These are phyloP conservation scores for Naganishia cerealis DNA, from an alignment of 1,284 basidiomycete species.

Conservation along the genomic window DNA sequence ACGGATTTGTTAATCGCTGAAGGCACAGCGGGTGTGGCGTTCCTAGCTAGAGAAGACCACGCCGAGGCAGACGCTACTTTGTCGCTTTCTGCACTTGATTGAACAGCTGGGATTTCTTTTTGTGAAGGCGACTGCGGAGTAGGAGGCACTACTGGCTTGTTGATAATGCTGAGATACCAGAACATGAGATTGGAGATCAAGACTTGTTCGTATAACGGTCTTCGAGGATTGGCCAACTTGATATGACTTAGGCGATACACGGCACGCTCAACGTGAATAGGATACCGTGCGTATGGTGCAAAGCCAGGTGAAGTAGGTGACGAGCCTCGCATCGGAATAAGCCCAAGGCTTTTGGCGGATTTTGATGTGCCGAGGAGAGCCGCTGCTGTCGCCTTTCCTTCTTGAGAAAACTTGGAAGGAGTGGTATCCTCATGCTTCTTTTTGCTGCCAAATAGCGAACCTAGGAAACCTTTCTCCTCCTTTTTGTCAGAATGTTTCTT, in stretches of 20 bases:
- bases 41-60: not conserved
- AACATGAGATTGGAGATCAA: conserved; percentile 99
- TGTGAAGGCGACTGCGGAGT: conserved; percentile 54
- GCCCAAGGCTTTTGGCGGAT: conserved; percentile 63
- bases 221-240: conserved; percentile 93
- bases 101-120: conserved; percentile 52
- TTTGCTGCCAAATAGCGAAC: conserved; percentile 78
- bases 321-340: conserved; percentile 40
- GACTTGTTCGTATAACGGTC: conserved; percentile 96
- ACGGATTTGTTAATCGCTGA: not conserved
- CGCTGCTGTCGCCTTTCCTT: conserved; percentile 75
- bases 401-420: conserved; percentile 58
- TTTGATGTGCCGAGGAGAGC: conserved; percentile 78
- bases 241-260: conserved; percentile 97
- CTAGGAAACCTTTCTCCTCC: conserved; percentile 75
- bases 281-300: conserved; percentile 75
- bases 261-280: conserved; percentile 95
- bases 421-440: conserved; percentile 72
- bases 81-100: conserved; percentile 40
- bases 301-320: conserved; percentile 61
- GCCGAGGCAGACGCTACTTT: conserved; percentile 4
- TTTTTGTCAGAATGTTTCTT: conserved; percentile 58
- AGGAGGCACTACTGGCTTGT: conserved; percentile 58
- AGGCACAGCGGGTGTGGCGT: conserved; percentile 7
- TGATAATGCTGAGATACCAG: conserved; percentile 98